Evolutionary conservation across 139 green algal species (phyloP).

Genomic region (Chlamydomonas sp.): DNA sequence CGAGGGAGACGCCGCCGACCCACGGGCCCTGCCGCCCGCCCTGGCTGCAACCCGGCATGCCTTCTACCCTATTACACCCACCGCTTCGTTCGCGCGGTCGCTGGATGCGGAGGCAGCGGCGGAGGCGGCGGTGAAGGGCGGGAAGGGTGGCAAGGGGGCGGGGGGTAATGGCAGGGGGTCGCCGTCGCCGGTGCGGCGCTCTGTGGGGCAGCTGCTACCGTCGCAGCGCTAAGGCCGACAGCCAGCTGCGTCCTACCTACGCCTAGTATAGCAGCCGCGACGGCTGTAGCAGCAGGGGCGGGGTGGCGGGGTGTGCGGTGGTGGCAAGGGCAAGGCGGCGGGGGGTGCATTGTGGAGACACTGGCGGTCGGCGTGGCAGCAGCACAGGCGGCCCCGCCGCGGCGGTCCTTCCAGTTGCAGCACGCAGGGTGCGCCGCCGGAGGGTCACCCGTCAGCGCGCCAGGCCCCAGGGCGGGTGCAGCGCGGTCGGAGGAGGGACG

Average conservation of each 20-base stretch:
- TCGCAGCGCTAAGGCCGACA: no score
- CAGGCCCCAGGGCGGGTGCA: slow-evolving; percentile 25
- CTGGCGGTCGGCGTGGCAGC: not conserved
- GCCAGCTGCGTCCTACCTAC: no score
- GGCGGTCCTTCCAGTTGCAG: no score
- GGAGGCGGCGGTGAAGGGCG: not conserved
- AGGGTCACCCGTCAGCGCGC: slow-evolving; percentile 15
- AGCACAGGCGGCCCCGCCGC: not conserved
- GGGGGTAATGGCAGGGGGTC: no score
- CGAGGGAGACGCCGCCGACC: slow-evolving; percentile 21
- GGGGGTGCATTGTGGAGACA: not conserved
- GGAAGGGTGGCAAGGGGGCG: no score
- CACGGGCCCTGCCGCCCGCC: slow-evolving; percentile 4
- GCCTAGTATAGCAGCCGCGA: not conserved
- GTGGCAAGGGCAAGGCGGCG: not conserved
- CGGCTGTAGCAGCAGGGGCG: not conserved
- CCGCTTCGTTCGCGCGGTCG: not conserved
- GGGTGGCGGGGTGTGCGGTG: not conserved
- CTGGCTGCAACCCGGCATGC: not conserved
- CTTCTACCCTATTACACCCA: slow-evolving; percentile 5
- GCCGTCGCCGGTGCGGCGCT: no score
- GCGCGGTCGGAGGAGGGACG: no score
- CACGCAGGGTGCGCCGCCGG: no score
- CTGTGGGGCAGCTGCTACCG: no score
- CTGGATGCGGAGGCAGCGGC: not conserved